Base-by-base conservation (phyloP, 176 grass and related monocot species). In the Aegilops bicornis region DNA sequence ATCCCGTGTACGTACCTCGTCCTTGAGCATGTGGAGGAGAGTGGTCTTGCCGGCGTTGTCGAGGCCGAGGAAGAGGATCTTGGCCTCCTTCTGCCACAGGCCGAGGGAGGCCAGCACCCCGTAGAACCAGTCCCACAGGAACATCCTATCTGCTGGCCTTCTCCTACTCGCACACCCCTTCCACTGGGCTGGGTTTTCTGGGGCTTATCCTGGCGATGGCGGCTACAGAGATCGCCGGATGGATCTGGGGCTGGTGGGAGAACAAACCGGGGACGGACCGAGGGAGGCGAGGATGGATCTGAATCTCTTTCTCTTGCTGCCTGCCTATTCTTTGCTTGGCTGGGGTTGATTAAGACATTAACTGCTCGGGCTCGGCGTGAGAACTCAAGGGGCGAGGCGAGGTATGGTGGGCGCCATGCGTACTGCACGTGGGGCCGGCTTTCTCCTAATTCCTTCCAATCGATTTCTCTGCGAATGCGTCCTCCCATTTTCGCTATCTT, bases 1-100 rank as follows among this genome's bases (percentile, higher is more conserved):
- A 68, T 48, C 62, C 71, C 62, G 72, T 8, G 25, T 8, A 50
- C 19, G 22, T 33, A 94, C 92, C 92, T 94, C 89, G 66, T 91
- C 92, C 83, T 89, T 94, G 76, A 94, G 89, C 92, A 94, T 94
- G 87, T 94, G 92, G 77, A 94, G 92, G 61, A 94, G 86, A 11
- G 92, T 94, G 70, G 92, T 94, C 86, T 94, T 94, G 52, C 92
- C 92, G 58, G 92, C 92, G 84, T 94, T 94, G 79, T 94, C 92
- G 39, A 94, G 92, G 83, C 92, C 89, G 27, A 94, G 86, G 92
- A 94, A 94, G 86, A 94, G 87, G 89, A 94, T 94, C 89, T 94
- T 94, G 22, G 92, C 92, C 80, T 94, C 92, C 70, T 94, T 94
- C 89, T 94, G 92, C 92, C 86, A 94, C 76, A 94, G 83, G 19